Base-by-base conservation (phyloP, 2,329 filamentous ascomycete genomes). In the Phaeosphaeria sp. region DNA sequence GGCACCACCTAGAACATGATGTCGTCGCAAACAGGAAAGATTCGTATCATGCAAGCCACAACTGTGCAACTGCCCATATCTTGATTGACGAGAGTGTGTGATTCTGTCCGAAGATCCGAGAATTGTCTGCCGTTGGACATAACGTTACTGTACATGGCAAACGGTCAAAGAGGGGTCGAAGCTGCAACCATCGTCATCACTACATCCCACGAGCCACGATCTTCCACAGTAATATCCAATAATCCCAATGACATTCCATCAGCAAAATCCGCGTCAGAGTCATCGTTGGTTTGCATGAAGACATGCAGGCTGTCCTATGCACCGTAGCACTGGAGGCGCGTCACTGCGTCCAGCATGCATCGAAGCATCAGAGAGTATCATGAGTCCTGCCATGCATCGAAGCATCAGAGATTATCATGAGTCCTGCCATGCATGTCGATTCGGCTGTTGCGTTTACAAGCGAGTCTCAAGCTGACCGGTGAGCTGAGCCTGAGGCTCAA, bases 381-480 rank as follows among this genome's bases (percentile, higher is more conserved):
- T 40, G 44, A 57, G 59, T 58, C 61, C 48, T 59, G 48, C 55
- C 53, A 56, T 66, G 59, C 44, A 52, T 47, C 42, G 18, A 56
- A 53, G 53, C 24, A 48, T 51, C 51, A 36, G 43, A 33, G 27
- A 47, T 43, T 55, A 57, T 51, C 46, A 47, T 40, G 44, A 57
- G 59, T 58, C 61, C 48, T 59, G 48, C 55, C 46, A 51, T 61
- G 61, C 57, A 60, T 49, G 53, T 33, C 55, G 53, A 51, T 40
- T 58, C 47, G 59, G 54, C 47, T 52, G 48, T 53, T 64, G 49
- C 58, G 57, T 20, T 39, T 51, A 59, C 44, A 25, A 42, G 45
- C 49, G 40, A 55, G 46, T 51, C 39, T 44, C 43, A 20, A 53
- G 21, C 36, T 40, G 27, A 63, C 67, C 66, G 66, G 67, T 71